phyloP scores from a whole-genome alignment of 2,329 filamentous ascomycete genomes.

The Xenosphaeropsis pyriputrescens region DNA sequence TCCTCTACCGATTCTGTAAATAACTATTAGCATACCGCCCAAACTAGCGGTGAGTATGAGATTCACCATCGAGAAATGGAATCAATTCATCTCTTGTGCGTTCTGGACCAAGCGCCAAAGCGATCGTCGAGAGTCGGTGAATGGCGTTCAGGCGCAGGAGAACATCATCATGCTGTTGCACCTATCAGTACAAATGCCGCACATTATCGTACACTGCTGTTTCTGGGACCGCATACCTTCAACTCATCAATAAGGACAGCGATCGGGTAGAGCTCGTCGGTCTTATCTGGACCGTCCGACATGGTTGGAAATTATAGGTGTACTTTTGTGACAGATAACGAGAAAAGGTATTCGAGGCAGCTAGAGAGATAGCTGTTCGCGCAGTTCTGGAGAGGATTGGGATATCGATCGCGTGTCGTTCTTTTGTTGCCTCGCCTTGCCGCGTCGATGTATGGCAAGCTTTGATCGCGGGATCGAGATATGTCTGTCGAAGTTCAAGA shows the following conservation, averaged over 20 bases:
- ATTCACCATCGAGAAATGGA: slow-evolving; percentile 88
- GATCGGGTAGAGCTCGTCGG: slow-evolving; percentile 98
- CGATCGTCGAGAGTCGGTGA: slow-evolving; percentile 94
- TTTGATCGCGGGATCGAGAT: too few species aligned
- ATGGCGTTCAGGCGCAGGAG: slow-evolving; percentile 96
- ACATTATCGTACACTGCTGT: not conserved
- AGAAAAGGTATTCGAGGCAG: slow-evolving; percentile 3
- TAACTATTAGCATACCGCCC: slow-evolving; percentile 16
- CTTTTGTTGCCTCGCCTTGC: too few species aligned
- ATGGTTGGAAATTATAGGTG: slow-evolving; percentile 28
- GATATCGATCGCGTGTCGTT: too few species aligned
- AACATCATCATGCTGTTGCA: slow-evolving; percentile 83
- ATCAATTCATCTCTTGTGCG: slow-evolving; percentile 97
- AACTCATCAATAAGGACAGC: slow-evolving; percentile 98
- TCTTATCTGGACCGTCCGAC: slow-evolving; percentile 79
- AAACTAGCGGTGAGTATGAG: slow-evolving; percentile 1
- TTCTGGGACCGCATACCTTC: slow-evolving; percentile 48
- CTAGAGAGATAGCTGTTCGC: too few species aligned
- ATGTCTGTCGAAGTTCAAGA: too few species aligned
- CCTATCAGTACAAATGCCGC: slow-evolving; percentile 8
- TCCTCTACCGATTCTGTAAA: slow-evolving; percentile 88
- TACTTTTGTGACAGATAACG: slow-evolving; percentile 25
- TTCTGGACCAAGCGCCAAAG: slow-evolving; percentile 87
- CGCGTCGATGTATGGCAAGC: too few species aligned
- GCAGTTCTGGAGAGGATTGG: too few species aligned